These are phyloP conservation scores for Colletotrichum coccodes DNA, from an alignment of 2,329 filamentous ascomycete species.

Conservation along the genomic window DNA sequence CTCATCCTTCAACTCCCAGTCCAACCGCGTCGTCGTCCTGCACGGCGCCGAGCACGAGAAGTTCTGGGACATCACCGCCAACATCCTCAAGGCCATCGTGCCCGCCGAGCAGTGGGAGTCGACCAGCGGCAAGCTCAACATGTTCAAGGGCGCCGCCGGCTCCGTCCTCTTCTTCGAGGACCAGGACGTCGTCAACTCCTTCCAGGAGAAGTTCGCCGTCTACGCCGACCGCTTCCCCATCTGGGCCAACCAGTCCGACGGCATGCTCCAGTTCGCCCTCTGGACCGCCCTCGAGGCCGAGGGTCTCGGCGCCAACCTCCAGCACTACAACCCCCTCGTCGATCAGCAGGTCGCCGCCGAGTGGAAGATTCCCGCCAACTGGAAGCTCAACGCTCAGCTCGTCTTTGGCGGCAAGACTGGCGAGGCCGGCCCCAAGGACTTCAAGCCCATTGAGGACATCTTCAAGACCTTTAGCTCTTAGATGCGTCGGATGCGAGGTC, in stretches of 20 bases:
- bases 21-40: constrained; percentile 81
- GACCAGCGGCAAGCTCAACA: constrained; percentile 55
- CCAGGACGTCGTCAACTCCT: constrained; percentile 69
- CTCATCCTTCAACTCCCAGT: constrained; percentile 89
- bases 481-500: constrained; percentile 4
- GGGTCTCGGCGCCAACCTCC: constrained; percentile 87
- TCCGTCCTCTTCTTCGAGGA: constrained; percentile 92
- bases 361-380: constrained; percentile 78
- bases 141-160: constrained; percentile 79
- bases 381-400: constrained; percentile 84
- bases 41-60: constrained; percentile 86
- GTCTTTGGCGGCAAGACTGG: constrained; percentile 78
- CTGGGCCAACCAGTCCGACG: constrained; percentile 82
- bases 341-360: constrained; percentile 75
- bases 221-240: constrained; percentile 84
- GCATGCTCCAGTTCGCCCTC: constrained; percentile 83
- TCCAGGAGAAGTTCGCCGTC: constrained; percentile 75
- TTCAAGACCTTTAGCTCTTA: constrained; percentile 72
- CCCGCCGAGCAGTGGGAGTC: constrained; percentile 69
- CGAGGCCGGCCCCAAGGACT: constrained; percentile 70
- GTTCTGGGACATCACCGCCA: constrained; percentile 81
- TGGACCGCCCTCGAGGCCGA: constrained; percentile 88
- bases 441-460: constrained; percentile 72
- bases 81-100: constrained; percentile 74
- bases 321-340: constrained; percentile 93